phyloP scores from a whole-genome alignment of 192 early-diverging fungal genomes.

The Fimicolochytrium jonesii region DNA sequence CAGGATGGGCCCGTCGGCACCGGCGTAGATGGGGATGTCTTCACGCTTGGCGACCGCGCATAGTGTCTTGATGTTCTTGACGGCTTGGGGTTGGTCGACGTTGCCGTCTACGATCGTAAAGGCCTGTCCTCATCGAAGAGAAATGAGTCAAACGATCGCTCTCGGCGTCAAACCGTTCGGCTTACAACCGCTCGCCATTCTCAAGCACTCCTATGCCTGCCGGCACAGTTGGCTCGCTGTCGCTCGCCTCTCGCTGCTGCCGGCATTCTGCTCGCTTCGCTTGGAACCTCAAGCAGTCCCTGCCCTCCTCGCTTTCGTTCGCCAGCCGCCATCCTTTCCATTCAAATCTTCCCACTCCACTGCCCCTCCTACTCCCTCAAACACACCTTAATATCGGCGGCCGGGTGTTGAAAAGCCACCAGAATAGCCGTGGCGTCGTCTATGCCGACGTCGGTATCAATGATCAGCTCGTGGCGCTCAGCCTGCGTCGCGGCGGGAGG shows the following conservation, averaged over 20 bases:
- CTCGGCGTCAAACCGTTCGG: no score
- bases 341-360: no score
- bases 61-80: constrained; percentile 21
- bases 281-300: no score
- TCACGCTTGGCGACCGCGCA: constrained; percentile 4
- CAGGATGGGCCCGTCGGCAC: constrained; percentile 36
- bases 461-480: constrained; percentile 22
- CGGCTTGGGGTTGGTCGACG: constrained; percentile 22
- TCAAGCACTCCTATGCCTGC: no score
- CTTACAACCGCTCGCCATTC: no score
- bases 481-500: no score
- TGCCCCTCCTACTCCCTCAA: no score
- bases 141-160: neutral
- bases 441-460: constrained; percentile 43
- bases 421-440: constrained; percentile 42
- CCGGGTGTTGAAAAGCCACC: constrained; percentile 22
- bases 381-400: constrained; percentile 16
- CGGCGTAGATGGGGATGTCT: constrained; percentile 32
- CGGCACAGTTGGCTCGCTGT: no score
- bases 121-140: constrained; percentile 3
- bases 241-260: no score
- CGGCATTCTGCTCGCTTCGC: no score
- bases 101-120: constrained; percentile 46
- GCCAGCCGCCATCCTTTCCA: no score
- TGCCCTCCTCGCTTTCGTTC: no score